These are phyloP conservation scores for Triangularia setosa DNA, from an alignment of 2,329 filamentous ascomycete species.

Conservation along the genomic window DNA sequence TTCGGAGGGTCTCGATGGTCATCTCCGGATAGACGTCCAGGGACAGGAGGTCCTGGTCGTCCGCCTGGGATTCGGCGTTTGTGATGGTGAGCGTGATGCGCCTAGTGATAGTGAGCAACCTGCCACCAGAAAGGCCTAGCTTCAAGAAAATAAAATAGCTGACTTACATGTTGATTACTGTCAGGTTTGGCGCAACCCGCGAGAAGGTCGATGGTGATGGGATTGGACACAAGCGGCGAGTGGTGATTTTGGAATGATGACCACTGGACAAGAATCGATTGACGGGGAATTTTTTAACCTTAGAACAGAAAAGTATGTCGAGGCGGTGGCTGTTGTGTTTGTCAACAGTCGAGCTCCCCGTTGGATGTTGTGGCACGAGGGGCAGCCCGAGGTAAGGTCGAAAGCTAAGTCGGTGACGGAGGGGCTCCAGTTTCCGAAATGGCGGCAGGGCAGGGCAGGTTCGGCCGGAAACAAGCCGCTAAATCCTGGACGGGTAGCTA, in stretches of 20 bases:
- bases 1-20: conserved; percentile 80
- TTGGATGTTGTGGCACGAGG: not conserved
- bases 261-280: not conserved
- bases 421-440: not conserved
- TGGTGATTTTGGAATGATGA: not conserved
- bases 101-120: conserved; percentile 46
- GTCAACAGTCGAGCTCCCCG: not conserved
- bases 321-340: not conserved
- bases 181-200: not conserved
- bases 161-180: conserved; percentile 18
- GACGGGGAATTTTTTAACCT: not conserved
- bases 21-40: conserved; percentile 80
- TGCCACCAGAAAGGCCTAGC: not conserved
- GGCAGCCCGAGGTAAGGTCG: not conserved
- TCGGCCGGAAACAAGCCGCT: too few relatives aligned
- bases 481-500: not conserved
- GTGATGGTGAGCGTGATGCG: conserved; percentile 83
- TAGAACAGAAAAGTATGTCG: not conserved
- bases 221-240: not conserved
- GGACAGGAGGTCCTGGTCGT: conserved; percentile 71
- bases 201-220: not conserved
- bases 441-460: too few relatives aligned
- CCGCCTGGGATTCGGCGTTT: conserved; percentile 59
- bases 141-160: not conserved
- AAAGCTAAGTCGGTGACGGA: not conserved